Evolutionary conservation across 768 basidiomycete genomes (phyloP).

Genomic region (Tricholoma hemisulphureum): DNA sequence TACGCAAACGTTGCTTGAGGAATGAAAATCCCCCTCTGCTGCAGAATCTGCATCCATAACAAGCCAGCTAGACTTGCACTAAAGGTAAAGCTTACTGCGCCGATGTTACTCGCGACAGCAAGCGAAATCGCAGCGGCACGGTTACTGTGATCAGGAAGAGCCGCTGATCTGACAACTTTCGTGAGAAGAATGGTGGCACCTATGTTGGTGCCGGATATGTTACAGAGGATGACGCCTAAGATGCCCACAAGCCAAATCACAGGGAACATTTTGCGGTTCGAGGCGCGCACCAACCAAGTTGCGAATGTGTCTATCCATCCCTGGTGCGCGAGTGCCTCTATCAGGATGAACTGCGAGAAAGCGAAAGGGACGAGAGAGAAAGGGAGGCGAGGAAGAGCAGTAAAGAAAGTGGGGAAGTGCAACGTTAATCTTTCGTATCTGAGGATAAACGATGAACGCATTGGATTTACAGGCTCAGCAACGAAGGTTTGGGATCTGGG

Average conservation of each 20-base stretch:
- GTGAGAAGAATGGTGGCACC: slow-evolving; percentile 89
- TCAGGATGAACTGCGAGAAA: slow-evolving; percentile 92
- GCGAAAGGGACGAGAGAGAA: slow-evolving; percentile 87
- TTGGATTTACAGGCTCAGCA: slow-evolving; percentile 3
- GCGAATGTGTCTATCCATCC: slow-evolving; percentile 91
- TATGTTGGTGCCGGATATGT: slow-evolving; percentile 86
- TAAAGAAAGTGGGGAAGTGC: slow-evolving; percentile 71
- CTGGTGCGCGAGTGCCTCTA: slow-evolving; percentile 74
- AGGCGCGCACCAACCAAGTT: slow-evolving; percentile 55
- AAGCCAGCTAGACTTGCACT: slow-evolving; percentile 86
- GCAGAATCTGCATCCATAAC: slow-evolving; percentile 75
- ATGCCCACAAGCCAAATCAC: slow-evolving; percentile 69
- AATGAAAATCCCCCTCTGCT: slow-evolving; percentile 68
- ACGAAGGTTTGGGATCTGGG: neutral
- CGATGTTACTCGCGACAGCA: slow-evolving; percentile 85
- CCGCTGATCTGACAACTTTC: slow-evolving; percentile 63
- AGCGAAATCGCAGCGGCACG: slow-evolving; percentile 69
- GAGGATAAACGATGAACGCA: slow-evolving; percentile 1
- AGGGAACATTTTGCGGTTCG: slow-evolving; percentile 41
- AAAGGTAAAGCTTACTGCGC: slow-evolving; percentile 88
- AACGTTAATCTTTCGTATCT: slow-evolving; percentile 19
- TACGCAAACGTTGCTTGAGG: slow-evolving; percentile 61
- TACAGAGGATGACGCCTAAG: slow-evolving; percentile 73
- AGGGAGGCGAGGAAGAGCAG: slow-evolving; percentile 67
- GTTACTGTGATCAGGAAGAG: slow-evolving; percentile 32